phyloP scores from a whole-genome alignment of 1,139 yeast species.

The Hyphopichia fennica region DNA sequence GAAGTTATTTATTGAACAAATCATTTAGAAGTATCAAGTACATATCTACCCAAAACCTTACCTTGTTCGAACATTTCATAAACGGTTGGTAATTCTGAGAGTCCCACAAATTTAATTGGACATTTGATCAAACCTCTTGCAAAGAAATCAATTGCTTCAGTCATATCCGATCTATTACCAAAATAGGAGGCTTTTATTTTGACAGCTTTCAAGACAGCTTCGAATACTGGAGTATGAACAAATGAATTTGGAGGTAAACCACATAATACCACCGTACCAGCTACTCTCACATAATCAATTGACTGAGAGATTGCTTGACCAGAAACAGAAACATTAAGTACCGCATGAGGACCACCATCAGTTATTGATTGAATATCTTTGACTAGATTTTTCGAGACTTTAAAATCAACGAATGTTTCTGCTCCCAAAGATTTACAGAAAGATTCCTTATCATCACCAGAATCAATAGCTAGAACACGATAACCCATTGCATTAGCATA shows the following conservation, averaged over 20 bases:
- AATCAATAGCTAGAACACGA: neutral
- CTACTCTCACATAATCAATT: conserved; percentile 60
- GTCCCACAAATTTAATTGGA: neutral
- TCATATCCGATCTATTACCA: conserved; percentile 77
- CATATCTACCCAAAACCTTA: conserved; percentile 72
- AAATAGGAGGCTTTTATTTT: conserved; percentile 72
- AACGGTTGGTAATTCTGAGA: neutral
- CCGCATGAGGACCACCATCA: conserved; percentile 78
- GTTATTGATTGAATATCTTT: conserved; percentile 59
- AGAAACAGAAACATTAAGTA: conserved; percentile 70
- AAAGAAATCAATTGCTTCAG: conserved; percentile 69
- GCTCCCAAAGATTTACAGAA: neutral
- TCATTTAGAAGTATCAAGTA: conserved; percentile 64
- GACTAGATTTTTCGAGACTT: conserved; percentile 54
- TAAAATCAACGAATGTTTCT: conserved; percentile 56
- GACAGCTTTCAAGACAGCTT: conserved; percentile 63
- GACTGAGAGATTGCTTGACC: conserved; percentile 67
- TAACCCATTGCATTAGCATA: neutral
- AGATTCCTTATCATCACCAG: neutral
- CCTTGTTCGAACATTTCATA: conserved; percentile 68
- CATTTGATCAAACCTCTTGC: neutral
- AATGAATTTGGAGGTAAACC: conserved; percentile 75
- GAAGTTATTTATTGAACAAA: too few relatives aligned
- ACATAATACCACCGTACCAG: conserved; percentile 70
- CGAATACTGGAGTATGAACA: conserved; percentile 62